Percentiles rank a stretch among this genome's conserved stretches.
These are phyloP conservation scores for Sphagnum contortum DNA, from an alignment of 225 moss, liverwort and hornwort species.

Conservation along the genomic window DNA sequence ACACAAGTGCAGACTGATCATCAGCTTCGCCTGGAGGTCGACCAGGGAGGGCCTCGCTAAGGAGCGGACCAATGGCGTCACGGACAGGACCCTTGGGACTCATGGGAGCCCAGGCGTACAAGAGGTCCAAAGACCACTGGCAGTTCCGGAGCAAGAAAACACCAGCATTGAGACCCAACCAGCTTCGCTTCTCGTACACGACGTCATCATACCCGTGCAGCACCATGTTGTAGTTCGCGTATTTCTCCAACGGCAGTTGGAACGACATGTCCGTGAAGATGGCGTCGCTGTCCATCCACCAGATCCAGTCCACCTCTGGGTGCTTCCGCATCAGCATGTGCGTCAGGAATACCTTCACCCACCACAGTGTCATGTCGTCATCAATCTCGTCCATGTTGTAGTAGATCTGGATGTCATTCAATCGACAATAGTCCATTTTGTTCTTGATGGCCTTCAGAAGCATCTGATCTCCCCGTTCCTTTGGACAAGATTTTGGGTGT, in stretches of 20 bases:
- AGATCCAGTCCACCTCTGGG: slow-evolving; percentile 24
- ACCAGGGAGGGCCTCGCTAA: slow-evolving; percentile 29
- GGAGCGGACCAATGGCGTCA: slow-evolving; percentile 33
- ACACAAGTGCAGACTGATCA: slow-evolving; percentile 38
- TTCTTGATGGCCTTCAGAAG: slow-evolving; percentile 33
- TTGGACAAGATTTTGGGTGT: slow-evolving; percentile 11
- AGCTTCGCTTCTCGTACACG: slow-evolving; percentile 18
- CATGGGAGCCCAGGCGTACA: slow-evolving; percentile 33
- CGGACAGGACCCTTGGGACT: slow-evolving; percentile 31
- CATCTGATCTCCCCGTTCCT: slow-evolving; percentile 23
- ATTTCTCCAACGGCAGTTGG: slow-evolving; percentile 31
- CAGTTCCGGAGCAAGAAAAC: slow-evolving; percentile 36
- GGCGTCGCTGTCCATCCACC: slow-evolving; percentile 34
- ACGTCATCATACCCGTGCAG: slow-evolving; percentile 20
- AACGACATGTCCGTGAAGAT: slow-evolving; percentile 28
- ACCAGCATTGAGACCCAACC: slow-evolving; percentile 40
- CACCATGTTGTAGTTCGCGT: slow-evolving; percentile 23
- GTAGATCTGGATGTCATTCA: slow-evolving; percentile 33
- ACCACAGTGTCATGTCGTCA: slow-evolving; percentile 20
- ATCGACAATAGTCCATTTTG: slow-evolving; percentile 40
- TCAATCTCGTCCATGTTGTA: slow-evolving; percentile 39
- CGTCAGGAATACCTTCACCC: slow-evolving; percentile 23
- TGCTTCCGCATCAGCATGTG: slow-evolving; percentile 23
- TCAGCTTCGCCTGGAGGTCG: slow-evolving; percentile 42
- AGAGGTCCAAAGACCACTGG: slow-evolving; percentile 35